These are phyloP conservation scores for Glarea lozoyensis DNA, from an alignment of 495 filamentous ascomycete species.

Conservation along the genomic window DNA sequence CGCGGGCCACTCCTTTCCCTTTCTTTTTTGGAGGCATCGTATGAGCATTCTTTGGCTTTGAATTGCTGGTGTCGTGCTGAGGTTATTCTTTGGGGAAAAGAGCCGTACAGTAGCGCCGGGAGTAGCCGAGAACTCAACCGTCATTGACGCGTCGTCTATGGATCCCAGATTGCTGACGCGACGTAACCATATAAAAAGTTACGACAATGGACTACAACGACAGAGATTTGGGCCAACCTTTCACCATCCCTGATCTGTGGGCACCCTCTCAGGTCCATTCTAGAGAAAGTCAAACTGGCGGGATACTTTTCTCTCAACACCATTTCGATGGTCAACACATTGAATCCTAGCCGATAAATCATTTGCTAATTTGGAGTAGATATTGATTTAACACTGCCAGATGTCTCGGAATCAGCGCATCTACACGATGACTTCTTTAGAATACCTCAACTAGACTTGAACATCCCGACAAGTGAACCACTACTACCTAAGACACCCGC, in stretches of 20 bases:
- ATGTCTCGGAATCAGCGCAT: conserved; percentile 3
- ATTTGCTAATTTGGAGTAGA: too few species aligned
- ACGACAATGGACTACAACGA: conserved; percentile 23
- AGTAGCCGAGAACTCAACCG: background rate
- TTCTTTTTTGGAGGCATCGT: conserved; percentile 73
- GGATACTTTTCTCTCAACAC: conserved; percentile 17
- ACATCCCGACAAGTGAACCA: conserved; percentile 5
- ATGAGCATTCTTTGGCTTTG: background rate
- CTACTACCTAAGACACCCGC: conserved; percentile 4
- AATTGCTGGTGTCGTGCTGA: too few species aligned
- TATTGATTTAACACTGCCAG: conserved; percentile 11
- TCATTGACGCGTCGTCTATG: too few species aligned
- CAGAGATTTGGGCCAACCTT: conserved; percentile 48
- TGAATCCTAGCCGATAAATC: too few species aligned
- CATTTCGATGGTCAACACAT: conserved; percentile 20
- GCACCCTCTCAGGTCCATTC: conserved; percentile 17
- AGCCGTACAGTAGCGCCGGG: too few species aligned
- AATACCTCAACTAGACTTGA: conserved; percentile 18
- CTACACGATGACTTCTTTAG: conserved; percentile 16
- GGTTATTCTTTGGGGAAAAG: too few species aligned
- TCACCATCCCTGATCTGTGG: conserved; percentile 64
- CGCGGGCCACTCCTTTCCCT: conserved; percentile 30
- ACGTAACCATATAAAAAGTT: conserved; percentile 5
- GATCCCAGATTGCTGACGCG: too few species aligned
- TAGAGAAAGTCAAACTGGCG: conserved; percentile 7